These are phyloP conservation scores for Dioszegia aurantiaca DNA, from an alignment of 768 basidiomycete species.

Conservation along the genomic window DNA sequence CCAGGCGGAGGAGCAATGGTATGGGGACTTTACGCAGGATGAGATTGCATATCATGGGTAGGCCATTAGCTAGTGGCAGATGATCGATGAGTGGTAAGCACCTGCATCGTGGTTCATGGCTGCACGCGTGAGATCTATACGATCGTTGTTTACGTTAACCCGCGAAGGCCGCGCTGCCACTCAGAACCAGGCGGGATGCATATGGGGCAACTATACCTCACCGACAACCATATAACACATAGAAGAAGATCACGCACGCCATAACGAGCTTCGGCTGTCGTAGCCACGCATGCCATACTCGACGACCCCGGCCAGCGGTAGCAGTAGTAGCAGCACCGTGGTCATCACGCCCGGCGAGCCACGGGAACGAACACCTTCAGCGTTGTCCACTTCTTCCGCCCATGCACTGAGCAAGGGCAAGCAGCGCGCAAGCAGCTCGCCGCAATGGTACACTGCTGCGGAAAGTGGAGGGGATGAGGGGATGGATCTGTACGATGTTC, in stretches of 20 bases:
- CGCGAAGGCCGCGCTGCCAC: too few relatives aligned
- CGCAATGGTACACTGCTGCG: neutral
- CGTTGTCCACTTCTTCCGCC: neutral
- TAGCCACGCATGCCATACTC: neutral
- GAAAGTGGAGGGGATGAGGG: neutral
- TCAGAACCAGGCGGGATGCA: too few relatives aligned
- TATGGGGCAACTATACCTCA: neutral
- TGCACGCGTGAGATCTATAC: too few relatives aligned
- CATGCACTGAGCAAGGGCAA: neutral
- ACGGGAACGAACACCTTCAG: neutral
- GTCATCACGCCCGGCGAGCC: slow-evolving; percentile 1
- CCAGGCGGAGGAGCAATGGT: slow-evolving; percentile 3
- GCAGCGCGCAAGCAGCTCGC: neutral
- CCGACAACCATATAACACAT: neutral
- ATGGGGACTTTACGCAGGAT: slow-evolving; percentile 13
- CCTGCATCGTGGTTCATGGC: too few relatives aligned
- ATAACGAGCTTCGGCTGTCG: too few relatives aligned
- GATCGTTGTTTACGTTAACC: too few relatives aligned
- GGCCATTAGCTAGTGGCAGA: too few relatives aligned
- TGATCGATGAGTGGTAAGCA: too few relatives aligned
- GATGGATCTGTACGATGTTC: too few relatives aligned
- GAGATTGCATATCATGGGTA: slow-evolving; percentile 15
- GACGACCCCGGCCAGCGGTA: neutral
- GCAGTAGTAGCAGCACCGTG: neutral
- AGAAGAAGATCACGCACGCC: neutral